Evolutionary conservation across 1,139 yeast species (phyloP).

Genomic region (Zygosaccharomyces sapae): DNA sequence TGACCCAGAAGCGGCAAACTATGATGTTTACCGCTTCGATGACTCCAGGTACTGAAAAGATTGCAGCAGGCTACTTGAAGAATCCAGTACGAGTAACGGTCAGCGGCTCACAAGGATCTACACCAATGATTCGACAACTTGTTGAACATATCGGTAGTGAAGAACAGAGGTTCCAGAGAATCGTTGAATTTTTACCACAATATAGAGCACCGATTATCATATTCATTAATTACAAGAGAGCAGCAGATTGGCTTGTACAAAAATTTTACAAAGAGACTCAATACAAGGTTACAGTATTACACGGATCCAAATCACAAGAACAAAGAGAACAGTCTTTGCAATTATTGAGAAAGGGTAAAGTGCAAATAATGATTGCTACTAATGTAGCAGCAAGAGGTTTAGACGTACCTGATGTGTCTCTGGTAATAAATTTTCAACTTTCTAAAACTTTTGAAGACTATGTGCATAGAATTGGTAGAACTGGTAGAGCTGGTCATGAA

Average conservation of each 20-base stretch:
- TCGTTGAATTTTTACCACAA: conserved; percentile 17
- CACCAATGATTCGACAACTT: conserved; percentile 34
- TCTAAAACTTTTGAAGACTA: conserved; percentile 72
- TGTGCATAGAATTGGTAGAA: conserved; percentile 90
- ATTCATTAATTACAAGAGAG: conserved; percentile 72
- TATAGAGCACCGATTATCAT: conserved; percentile 62
- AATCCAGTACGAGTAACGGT: conserved; percentile 63
- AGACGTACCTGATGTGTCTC: conserved; percentile 79
- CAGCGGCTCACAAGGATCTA: conserved; percentile 61
- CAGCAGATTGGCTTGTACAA: conserved; percentile 62
- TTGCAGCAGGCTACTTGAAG: conserved; percentile 58
- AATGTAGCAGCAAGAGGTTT: conserved; percentile 99
- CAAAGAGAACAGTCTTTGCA: conserved; percentile 82
- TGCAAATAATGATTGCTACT: conserved; percentile 93
- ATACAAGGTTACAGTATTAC: conserved; percentile 58
- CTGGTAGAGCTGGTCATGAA: conserved; percentile 85
- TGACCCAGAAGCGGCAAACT: conserved; percentile 47
- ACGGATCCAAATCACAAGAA: conserved; percentile 83
- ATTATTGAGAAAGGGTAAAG: conserved; percentile 77
- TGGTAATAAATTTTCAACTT: conserved; percentile 87
- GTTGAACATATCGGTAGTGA: conserved; percentile 50
- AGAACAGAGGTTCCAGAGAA: conserved; percentile 40
- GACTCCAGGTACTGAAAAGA: conserved; percentile 64
- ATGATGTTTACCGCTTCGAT: conserved; percentile 95
- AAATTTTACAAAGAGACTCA: conserved; percentile 45